Percentiles rank a stretch among this genome's conserved stretches.
Evolutionary conservation across 2,329 filamentous ascomycete species (phyloP).

Genomic region (Trichoderma sp.): DNA sequence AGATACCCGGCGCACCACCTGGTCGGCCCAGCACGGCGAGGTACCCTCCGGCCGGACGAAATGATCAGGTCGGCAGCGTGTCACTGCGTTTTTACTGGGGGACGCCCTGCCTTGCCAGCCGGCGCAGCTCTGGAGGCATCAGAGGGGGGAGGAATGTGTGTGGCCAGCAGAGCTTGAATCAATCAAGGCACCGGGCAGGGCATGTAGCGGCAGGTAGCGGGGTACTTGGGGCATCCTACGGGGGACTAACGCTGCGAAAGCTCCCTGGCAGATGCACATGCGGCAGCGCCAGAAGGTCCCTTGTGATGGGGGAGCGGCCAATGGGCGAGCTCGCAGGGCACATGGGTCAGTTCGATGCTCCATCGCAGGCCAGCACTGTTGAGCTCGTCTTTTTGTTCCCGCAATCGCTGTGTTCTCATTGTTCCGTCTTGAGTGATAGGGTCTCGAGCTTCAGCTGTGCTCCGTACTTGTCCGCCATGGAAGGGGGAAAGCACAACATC

Average conservation of each 20-base stretch:
- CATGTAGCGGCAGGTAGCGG: conserved; percentile 2
- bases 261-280: conserved; percentile 11
- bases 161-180: background rate
- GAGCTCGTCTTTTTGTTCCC: too few species aligned
- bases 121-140: conserved; percentile 3
- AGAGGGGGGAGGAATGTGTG: conserved; percentile 25
- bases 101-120: background rate
- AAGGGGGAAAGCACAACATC: background rate
- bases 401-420: too few species aligned
- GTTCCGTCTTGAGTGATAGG: too few species aligned
- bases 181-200: background rate
- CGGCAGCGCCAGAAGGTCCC: conserved; percentile 24
- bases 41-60: background rate
- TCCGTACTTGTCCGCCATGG: background rate
- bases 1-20: background rate
- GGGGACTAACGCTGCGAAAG: background rate
- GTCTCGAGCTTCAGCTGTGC: background rate
- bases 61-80: background rate
- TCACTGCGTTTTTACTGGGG: background rate
- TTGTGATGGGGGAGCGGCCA: conserved; percentile 28
- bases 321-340: conserved; percentile 26
- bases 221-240: background rate
- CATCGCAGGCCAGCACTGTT: too few species aligned
- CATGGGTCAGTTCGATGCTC: background rate
- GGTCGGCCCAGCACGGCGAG: background rate